Percentiles rank a stretch among this genome's conserved stretches.
These are phyloP conservation scores for Apiotrichum sp. DNA, from an alignment of 1,284 basidiomycete genomes.

Conservation along the genomic window DNA sequence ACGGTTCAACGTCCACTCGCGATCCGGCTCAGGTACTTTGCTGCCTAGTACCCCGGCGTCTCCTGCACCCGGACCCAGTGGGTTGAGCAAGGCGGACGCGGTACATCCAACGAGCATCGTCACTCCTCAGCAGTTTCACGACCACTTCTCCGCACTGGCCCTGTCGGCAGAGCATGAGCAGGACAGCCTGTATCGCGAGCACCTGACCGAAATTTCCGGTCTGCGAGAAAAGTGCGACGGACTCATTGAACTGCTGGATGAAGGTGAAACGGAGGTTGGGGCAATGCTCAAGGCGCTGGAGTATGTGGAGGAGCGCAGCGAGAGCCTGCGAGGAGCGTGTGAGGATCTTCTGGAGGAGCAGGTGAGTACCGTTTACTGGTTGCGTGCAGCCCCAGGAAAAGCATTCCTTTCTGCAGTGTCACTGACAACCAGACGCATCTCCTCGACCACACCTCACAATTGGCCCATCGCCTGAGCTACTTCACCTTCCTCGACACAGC, in stretches of 20 bases:
- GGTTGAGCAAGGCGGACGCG: slow-evolving; percentile 37
- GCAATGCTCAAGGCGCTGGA: slow-evolving; percentile 75
- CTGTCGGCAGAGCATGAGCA: slow-evolving; percentile 81
- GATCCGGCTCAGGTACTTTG: slow-evolving; percentile 8
- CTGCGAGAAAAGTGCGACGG: slow-evolving; percentile 69
- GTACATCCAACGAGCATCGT: slow-evolving; percentile 56
- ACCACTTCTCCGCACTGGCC: slow-evolving; percentile 84
- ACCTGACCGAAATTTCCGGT: slow-evolving; percentile 65
- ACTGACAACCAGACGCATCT: slow-evolving; percentile 55
- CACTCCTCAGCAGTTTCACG: slow-evolving; percentile 87
- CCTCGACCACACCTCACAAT: slow-evolving; percentile 68
- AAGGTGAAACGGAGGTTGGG: slow-evolving; percentile 65
- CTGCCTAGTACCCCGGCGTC: slow-evolving; percentile 16
- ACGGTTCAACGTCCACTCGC: slow-evolving; percentile 8
- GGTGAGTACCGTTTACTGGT: slow-evolving; percentile 49
- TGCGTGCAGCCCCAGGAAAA: no score
- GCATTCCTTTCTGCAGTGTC: no score
- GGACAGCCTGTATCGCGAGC: slow-evolving; percentile 78
- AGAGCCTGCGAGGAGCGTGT: slow-evolving; percentile 80
- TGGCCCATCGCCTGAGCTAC: slow-evolving; percentile 71
- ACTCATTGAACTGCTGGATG: slow-evolving; percentile 62
- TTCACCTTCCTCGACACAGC: slow-evolving; percentile 87
- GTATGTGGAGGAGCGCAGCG: slow-evolving; percentile 79
- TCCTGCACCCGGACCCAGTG: slow-evolving; percentile 11
- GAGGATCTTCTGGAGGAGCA: slow-evolving; percentile 79